A percentile compares a stretch with the other conserved stretches of the same genome.
These are phyloP conservation scores for Colletotrichum echinochloae DNA, from an alignment of 2,329 filamentous ascomycete genomes.

Conservation along the genomic window DNA sequence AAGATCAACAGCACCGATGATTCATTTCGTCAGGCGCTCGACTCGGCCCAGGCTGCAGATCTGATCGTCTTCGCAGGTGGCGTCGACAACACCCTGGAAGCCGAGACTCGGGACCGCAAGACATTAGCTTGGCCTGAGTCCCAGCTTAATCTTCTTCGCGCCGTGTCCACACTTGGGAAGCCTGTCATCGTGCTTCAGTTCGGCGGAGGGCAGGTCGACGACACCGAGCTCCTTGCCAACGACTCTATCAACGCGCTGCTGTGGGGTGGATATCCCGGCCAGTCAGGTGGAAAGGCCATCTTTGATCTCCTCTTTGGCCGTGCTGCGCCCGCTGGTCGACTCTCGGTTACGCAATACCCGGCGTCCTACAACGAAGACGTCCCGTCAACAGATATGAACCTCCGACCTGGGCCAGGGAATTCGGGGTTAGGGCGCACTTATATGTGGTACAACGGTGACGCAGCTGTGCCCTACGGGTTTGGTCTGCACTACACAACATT, in stretches of 20 bases:
- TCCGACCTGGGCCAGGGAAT: conserved; percentile 55
- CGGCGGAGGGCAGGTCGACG: conserved; percentile 66
- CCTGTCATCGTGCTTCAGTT: conserved; percentile 65
- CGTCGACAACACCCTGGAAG: conserved; percentile 61
- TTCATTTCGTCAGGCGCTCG: conserved; percentile 60
- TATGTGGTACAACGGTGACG: conserved; percentile 64
- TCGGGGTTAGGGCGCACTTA: conserved; percentile 65
- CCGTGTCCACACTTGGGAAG: conserved; percentile 54
- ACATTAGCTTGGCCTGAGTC: conserved; percentile 32
- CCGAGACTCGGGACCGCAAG: conserved; percentile 70
- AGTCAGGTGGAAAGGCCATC: conserved; percentile 67
- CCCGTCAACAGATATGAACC: conserved; percentile 66
- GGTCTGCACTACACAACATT: conserved; percentile 72
- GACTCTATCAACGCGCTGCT: conserved; percentile 63
- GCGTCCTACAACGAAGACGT: conserved; percentile 61
- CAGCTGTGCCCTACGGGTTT: conserved; percentile 65
- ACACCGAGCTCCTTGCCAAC: conserved; percentile 60
- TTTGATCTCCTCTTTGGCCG: conserved; percentile 65
- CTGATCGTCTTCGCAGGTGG: conserved; percentile 69
- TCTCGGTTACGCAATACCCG: conserved; percentile 69
- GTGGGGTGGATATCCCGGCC: conserved; percentile 71
- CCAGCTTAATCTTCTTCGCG: conserved; percentile 31
- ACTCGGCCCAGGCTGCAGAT: conserved; percentile 67
- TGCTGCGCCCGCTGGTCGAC: conserved; percentile 62
- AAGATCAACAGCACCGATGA: conserved; percentile 44